phyloP scores from a whole-genome alignment of 2,329 filamentous ascomycete genomes.

The Blastomyces emzantsi region DNA sequence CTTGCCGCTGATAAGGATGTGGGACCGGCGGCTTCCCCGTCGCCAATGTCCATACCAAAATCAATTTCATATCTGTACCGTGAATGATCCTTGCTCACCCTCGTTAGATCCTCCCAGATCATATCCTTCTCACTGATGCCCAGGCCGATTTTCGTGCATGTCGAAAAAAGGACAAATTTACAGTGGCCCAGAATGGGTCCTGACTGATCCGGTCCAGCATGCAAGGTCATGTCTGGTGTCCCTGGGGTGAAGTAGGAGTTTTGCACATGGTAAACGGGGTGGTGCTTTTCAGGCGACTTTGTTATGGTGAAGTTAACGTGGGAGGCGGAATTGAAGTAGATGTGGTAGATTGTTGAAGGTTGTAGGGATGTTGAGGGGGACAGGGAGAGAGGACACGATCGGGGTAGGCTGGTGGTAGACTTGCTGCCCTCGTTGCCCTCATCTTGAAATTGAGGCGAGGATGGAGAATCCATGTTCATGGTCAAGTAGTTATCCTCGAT shows the following conservation, averaged over 20 bases:
- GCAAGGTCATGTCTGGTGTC: conserved; percentile 29
- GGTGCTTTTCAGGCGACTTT: conserved; percentile 3
- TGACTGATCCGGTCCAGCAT: conserved; percentile 21
- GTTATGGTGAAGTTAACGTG: not conserved
- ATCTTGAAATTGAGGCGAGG: not conserved
- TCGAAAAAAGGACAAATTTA: conserved; percentile 29
- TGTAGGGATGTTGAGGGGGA: not conserved
- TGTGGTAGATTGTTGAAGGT: conserved; percentile 2
- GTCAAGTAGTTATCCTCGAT: not conserved
- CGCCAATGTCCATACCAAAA: not conserved
- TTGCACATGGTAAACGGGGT: conserved; percentile 20
- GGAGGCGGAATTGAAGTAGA: not conserved
- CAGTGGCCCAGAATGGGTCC: conserved; percentile 24
- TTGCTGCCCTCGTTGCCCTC: not conserved
- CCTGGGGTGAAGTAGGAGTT: conserved; percentile 24
- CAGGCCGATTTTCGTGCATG: conserved; percentile 26
- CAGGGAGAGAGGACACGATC: conserved; percentile 12
- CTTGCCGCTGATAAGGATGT: not conserved
- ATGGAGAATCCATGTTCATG: not conserved
- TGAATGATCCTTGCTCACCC: conserved; percentile 19
- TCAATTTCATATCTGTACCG: conserved; percentile 26
- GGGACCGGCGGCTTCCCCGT: not conserved
- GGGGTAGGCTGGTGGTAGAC: not conserved
- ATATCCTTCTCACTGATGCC: conserved; percentile 19
- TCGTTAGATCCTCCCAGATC: conserved; percentile 26